These are phyloP conservation scores for Pycnococcus provasolii DNA, from an alignment of 139 green algal genomes.

Conservation along the genomic window DNA sequence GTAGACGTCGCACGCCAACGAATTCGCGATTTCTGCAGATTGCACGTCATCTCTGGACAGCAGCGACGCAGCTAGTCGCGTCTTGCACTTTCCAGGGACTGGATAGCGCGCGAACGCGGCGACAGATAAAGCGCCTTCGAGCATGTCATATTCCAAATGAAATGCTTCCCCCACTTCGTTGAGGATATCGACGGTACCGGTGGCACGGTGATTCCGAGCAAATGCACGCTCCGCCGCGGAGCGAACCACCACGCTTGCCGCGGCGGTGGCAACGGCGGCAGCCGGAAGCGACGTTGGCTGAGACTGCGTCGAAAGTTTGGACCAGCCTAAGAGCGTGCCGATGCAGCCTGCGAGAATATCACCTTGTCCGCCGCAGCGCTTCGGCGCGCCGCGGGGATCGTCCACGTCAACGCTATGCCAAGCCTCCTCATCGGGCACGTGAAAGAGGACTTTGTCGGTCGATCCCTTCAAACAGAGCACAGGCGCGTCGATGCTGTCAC, in stretches of 20 bases:
- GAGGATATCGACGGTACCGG: too few species aligned
- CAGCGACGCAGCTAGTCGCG: neutral
- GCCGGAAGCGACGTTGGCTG: too few species aligned
- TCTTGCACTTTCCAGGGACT: neutral
- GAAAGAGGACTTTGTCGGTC: neutral
- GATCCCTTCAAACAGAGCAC: conserved; percentile 8
- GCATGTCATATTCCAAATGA: neutral
- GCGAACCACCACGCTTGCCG: too few species aligned
- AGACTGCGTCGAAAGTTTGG: too few species aligned
- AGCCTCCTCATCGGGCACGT: neutral
- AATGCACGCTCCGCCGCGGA: too few species aligned
- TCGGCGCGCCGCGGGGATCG: conserved; percentile 18
- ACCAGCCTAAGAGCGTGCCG: conserved; percentile 43
- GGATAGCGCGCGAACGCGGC: conserved; percentile 3
- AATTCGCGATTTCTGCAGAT: neutral
- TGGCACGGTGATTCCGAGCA: too few species aligned
- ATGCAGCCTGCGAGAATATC: conserved; percentile 53
- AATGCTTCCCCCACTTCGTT: too few species aligned
- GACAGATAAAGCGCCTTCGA: neutral
- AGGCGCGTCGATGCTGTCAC: neutral
- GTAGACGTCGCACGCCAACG: neutral
- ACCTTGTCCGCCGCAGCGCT: conserved; percentile 52
- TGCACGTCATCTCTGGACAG: too few species aligned
- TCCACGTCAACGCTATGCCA: neutral
- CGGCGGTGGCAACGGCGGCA: too few species aligned